Base-by-base conservation (phyloP, 2,329 filamentous ascomycete genomes). In the Aciculosporium take region DNA sequence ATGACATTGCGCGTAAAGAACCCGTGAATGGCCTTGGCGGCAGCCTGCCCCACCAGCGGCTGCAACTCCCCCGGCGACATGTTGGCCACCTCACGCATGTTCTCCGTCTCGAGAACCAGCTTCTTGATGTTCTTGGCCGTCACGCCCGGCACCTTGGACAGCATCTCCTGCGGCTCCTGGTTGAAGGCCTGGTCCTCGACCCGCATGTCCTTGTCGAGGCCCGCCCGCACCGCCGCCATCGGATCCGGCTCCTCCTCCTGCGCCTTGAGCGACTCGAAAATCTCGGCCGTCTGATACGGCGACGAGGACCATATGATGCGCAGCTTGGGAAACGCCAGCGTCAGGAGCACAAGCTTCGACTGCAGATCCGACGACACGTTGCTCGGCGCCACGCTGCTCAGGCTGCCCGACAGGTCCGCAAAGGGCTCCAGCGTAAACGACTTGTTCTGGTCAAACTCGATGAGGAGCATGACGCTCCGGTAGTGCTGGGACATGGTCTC, bases 371-470 rank as follows among this genome's bases (percentile, higher is more conserved):
- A 81, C 7, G 65, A 64, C 31, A 65, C 60, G 46, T 67, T 63
- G 37, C 69, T 67, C 0, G 80, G 72, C 40, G 77, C 76, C 37
- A 82, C 71, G 46, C 80, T 75, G 42, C 66, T 71, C 8, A 79
- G 59, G 41, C 71, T 76, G n/a, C 75, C 69, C 7, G 71, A 70
- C 40, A 81, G 53, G 61, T 83, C 79, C 37, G 80, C 79, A 52
- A 86, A 73, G 0, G 83, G 82, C 58, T 89, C 91, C 13, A 98
- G 78, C 0, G 88, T 96, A 61, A 98, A 98, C 4, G 85, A 89
- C 60, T 94, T 95, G 65, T 94, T 89, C 57, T 94, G 84, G 58
- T 95, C 88, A 59, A 98, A 98, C 61, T 98, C 91, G 55, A 98
- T 96, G 34, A 98, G 75, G 6, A 98, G 76, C 75, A 96, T 84